Evolutionary conservation across 106 monocot genomes (phyloP).

Genomic region (Dioscorea dumetorum): DNA sequence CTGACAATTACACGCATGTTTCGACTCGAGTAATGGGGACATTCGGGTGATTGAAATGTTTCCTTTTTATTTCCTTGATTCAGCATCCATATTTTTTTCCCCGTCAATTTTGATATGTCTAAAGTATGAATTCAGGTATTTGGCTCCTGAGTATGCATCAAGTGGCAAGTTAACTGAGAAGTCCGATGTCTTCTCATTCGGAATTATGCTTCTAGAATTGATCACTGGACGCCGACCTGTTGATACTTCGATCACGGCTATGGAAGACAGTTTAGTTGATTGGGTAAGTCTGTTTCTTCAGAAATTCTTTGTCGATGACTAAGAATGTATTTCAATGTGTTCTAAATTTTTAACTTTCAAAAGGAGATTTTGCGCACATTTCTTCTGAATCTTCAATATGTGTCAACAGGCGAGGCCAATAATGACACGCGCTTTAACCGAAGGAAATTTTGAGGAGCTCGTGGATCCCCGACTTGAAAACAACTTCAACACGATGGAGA

Average conservation of each 20-base stretch:
- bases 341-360: too few relatives aligned
- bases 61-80: neutral
- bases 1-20: constrained; percentile 85
- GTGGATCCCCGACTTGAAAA: constrained; percentile 59
- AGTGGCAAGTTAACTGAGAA: constrained; percentile 92
- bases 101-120: neutral
- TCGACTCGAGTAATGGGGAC: constrained; percentile 93
- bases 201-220: constrained; percentile 90
- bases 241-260: constrained; percentile 23
- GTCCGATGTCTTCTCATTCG: constrained; percentile 90
- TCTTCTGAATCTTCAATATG: neutral
- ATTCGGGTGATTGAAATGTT: constrained; percentile 43
- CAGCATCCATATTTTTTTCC: neutral
- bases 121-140: constrained; percentile 32
- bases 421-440: constrained; percentile 26
- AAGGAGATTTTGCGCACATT: too few relatives aligned
- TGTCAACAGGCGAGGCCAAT: constrained; percentile 56
- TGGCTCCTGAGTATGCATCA: constrained; percentile 92
- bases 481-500: constrained; percentile 46
- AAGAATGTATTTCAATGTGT: too few relatives aligned
- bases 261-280: constrained; percentile 89
- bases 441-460: constrained; percentile 59
- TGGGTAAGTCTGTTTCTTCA: constrained; percentile 38
- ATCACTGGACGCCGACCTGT: constrained; percentile 72
- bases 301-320: neutral